A percentile compares a stretch with the other conserved stretches of the same genome.
Conservation (phyloP, 2,329 filamentous ascomycete species). For the Chrysoporthe deuterocubensis region DNA sequence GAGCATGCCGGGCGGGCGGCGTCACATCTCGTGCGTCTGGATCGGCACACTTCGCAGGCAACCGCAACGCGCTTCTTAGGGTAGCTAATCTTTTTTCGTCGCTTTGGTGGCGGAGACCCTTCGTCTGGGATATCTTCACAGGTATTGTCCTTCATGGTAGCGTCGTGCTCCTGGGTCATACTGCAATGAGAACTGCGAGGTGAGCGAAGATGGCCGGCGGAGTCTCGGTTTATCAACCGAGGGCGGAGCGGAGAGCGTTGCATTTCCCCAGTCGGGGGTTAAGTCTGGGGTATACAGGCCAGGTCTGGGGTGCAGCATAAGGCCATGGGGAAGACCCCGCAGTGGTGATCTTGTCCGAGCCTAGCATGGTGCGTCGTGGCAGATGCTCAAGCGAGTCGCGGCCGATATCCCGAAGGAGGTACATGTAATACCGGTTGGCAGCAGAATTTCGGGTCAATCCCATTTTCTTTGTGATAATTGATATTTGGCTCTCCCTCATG, state of each 20-base stretch:
- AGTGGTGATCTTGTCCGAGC: too few species aligned
- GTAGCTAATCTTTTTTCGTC: constrained; percentile 26
- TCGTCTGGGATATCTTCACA: background rate
- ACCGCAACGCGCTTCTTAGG: constrained; percentile 32
- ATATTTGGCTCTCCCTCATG: background rate
- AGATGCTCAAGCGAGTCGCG: too few species aligned
- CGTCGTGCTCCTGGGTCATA: background rate
- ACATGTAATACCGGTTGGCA: background rate
- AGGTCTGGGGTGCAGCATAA: too few species aligned
- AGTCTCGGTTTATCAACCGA: background rate
- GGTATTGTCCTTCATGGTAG: background rate
- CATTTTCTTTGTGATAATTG: background rate
- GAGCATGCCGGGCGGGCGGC: constrained; percentile 28
- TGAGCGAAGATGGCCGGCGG: background rate
- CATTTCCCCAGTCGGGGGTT: background rate
- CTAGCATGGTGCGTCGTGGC: too few species aligned
- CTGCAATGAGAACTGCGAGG: background rate
- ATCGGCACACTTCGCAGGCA: constrained; percentile 33
- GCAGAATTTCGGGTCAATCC: background rate
- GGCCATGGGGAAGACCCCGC: too few species aligned
- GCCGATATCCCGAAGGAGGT: background rate
- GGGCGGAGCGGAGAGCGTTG: background rate
- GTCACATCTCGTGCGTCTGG: constrained; percentile 32
- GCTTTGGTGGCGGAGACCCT: background rate
- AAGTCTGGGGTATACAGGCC: background rate